phyloP scores from a whole-genome alignment of 1,139 yeast species.

The Spencermartinsiella ligniputridi region DNA sequence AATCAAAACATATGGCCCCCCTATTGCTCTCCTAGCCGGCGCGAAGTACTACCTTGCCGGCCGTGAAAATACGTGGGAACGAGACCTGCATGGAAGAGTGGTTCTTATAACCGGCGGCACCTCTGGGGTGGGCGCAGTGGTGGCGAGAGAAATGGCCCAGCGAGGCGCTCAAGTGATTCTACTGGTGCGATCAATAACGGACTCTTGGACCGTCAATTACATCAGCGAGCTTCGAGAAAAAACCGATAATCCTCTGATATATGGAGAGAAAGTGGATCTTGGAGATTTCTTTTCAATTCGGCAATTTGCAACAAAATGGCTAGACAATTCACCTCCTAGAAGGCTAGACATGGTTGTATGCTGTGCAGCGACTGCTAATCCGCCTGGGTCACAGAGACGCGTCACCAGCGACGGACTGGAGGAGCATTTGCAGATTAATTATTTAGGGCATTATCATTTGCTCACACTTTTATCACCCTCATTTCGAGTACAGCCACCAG shows the following conservation, averaged over 20 bases:
- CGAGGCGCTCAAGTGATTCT: conserved; percentile 85
- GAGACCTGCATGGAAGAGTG: conserved; percentile 89
- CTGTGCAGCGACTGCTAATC: conserved; percentile 80
- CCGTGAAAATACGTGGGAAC: conserved; percentile 77
- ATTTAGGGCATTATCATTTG: conserved; percentile 73
- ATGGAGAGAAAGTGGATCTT: conserved; percentile 85
- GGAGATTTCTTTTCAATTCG: conserved; percentile 72
- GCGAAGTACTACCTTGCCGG: conserved; percentile 76
- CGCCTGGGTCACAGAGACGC: conserved; percentile 57
- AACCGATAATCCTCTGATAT: conserved; percentile 68
- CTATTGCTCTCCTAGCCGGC: conserved; percentile 42
- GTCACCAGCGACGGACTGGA: conserved; percentile 79
- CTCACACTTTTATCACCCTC: conserved; percentile 76
- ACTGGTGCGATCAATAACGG: conserved; percentile 52
- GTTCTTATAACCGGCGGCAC: conserved; percentile 82
- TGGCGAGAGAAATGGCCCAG: conserved; percentile 67
- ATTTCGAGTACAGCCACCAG: conserved; percentile 84
- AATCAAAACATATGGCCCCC: conserved; percentile 53
- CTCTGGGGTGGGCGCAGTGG: conserved; percentile 78
- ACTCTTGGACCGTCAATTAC: conserved; percentile 76
- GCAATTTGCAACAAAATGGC: conserved; percentile 90
- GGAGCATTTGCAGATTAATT: conserved; percentile 76
- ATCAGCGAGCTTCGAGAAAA: conserved; percentile 68
- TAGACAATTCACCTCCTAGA: conserved; percentile 86
- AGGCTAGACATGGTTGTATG: conserved; percentile 84